Base-by-base conservation (phyloP, 2,329 filamentous ascomycete species). In the Talaromyces verruculosus region DNA sequence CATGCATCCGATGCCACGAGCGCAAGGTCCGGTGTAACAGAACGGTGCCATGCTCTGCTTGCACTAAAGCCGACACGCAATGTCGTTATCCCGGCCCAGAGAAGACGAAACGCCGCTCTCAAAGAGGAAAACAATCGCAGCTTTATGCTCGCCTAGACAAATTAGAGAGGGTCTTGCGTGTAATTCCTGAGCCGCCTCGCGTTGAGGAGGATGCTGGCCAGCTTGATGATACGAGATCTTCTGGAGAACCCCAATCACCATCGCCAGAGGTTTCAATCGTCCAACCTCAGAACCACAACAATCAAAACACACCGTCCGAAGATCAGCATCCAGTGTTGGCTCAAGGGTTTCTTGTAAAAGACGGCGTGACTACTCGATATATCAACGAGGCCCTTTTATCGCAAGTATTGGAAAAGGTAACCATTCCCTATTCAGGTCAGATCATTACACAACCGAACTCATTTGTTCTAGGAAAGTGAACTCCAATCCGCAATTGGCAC, bases 1-100 rank as follows among this genome's bases (percentile, higher is more conserved):
- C 73, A 35, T 75, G 73, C 55, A 60, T 75, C 33, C 71, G 72
- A 39, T 75, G 73, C 65, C 73, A 75, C 37, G 69, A 72, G 57
- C 70, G 73, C 45, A 75, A 75, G 47, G 71, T 75, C 35, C 68
- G 69, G 10, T 75, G 73, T 53, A 71, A 75, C 63, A 73, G 69
- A 47, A 61, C 41, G 4, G 30, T 60, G 4, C 73, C 73, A 51
- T 75, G 73, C 61, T 63, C 58, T 43, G 68, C 68, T 41, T 75
- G 73, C 39, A 17, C 66, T 7, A 70, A 68, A n/a, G 57, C 66
- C 2, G 71, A 69, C 15, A 63, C 67, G 4, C 5, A 65, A 17
- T 75, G 73, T 41, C 67, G 69, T 8, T 74, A 74, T 39, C 73
- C 73, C 0, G 72, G 72, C 2, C 69, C 68, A 0, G 60, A 22